A percentile compares a stretch with the other conserved stretches of the same genome.
phyloP scores from a whole-genome alignment of 305 asterid species.

The Solanum hybrid region DNA sequence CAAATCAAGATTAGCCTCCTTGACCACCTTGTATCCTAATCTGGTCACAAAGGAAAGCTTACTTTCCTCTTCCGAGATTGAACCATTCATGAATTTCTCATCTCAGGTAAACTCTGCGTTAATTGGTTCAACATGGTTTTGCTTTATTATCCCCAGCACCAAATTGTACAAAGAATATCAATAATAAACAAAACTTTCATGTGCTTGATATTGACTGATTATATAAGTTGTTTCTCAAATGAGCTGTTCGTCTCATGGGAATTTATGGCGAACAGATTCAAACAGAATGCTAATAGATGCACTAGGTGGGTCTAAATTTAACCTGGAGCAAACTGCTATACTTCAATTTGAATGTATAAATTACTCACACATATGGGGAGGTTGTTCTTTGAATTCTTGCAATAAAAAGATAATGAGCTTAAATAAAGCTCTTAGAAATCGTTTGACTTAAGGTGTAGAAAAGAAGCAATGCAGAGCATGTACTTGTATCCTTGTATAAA shows the following conservation, averaged over 20 bases:
- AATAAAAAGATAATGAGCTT: background rate
- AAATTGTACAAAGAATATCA: background rate
- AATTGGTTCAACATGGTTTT: slow-evolving; percentile 3
- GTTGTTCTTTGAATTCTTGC: background rate
- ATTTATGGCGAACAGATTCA: background rate
- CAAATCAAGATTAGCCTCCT: slow-evolving; percentile 62
- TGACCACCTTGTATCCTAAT: slow-evolving; percentile 85
- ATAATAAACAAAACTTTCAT: background rate
- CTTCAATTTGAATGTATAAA: background rate
- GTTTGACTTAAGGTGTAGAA: background rate
- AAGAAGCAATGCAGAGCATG: background rate
- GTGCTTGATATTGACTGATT: background rate
- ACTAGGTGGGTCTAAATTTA: background rate
- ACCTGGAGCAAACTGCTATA: background rate
- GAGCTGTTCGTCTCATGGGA: background rate
- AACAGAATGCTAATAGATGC: background rate
- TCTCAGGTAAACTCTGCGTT: slow-evolving; percentile 60
- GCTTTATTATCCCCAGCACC: background rate
- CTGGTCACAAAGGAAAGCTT: slow-evolving; percentile 79
- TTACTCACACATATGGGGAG: background rate
- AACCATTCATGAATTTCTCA: slow-evolving; percentile 67
- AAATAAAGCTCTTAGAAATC: background rate
- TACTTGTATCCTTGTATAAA: background rate
- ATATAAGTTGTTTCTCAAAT: background rate
- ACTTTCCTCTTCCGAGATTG: slow-evolving; percentile 74